Base-by-base conservation (phyloP, 495 filamentous ascomycete species). In the Tricharina praecox region DNA sequence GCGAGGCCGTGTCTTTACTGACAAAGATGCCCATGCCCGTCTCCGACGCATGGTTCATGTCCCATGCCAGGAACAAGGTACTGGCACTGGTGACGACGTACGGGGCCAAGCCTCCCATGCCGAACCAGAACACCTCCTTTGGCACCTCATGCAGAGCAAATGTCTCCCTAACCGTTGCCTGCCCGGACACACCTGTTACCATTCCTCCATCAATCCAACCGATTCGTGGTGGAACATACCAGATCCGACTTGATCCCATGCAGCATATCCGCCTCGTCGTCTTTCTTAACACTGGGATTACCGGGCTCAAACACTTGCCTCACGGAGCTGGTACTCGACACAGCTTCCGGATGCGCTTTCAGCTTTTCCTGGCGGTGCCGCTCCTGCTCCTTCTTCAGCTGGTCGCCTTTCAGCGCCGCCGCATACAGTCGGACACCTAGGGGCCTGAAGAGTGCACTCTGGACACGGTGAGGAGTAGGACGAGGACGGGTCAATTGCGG, bases 81-180 rank as follows among this genome's bases (percentile, higher is more conserved):
- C 81, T 72, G 13, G 88, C 52, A 1, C 88, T 93, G 10, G 90
- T 96, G 28, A 73, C 84, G 10, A 92, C 63, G 68, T 97, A 97
- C 3, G 90, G 90, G 10, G 96, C 51, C 2, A 93, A 81, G 62
- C 90, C 90, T 10, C 85, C 85, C 56, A 92, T 71, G 39, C 90
- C 92, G 50, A 97, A 71, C 56, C 70, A 70, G 47, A 84, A 77
- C 34, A 86, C 75, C 59, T 94, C 79, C 61, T 70, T 74, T 25
- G 90, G 90, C 19, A 96, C 88, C 2, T 68, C 70, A 21, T 66
- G 56, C 21, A 97, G 67, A 40, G 73, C 75, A 65, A 97, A 93
- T 9, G 87, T 90, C n/a, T 90, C 82, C 58, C 79, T 79, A 65
- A 96, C 76, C 1, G 74, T 77, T 68, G 75, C 67, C 87, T 95